Base-by-base conservation (phyloP, 129 eudicot genomes). In the Escallonia herrerae region DNA sequence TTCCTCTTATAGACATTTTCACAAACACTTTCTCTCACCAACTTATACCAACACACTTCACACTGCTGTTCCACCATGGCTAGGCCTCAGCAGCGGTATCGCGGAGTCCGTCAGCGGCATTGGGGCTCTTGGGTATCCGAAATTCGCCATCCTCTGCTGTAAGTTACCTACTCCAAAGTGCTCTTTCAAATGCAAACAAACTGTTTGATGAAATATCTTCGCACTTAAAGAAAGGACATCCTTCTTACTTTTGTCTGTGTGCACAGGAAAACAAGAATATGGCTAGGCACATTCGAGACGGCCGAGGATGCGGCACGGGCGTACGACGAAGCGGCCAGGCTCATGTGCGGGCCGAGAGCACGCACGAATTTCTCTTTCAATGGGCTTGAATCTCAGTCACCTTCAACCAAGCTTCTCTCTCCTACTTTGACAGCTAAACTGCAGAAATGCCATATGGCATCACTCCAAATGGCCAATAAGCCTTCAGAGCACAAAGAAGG, bases 81-180 rank as follows among this genome's bases (percentile, higher is more conserved):
- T 62, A 72, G 90, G 64, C 90, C 94, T 43, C 95, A 87, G 60
- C 95, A 87, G 40, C 83, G 97, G 11, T 91, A 84, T 74, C 72
- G 96, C 13, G 97, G 97, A 37, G 97, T 91, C 47, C 96, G 97
- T 40, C 97, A 91, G 66, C 75, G 97, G 46, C 97, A 91, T 52
- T 91, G 97, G 97, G 97, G 97, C 8, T 91, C 97, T n/a, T 91
- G 97, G 97, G 97, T 91, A 45, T 87, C 97, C 70, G 97, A 91
- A 85, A 91, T 91, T 66, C 97, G 97, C 79, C 97, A 91, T 79
- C 97, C 97, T 33, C 58, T 87, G 1, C 57, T 91, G 97, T 87
- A 91, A 82, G 11, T 33, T 46, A 56, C 69, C 63, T 61, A 15
- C 62, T 59, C 62, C 15, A 8, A 22, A n/a, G 9, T 41, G 43